A percentile compares a stretch with the other conserved stretches of the same genome.
phyloP scores from a whole-genome alignment of 2,329 filamentous ascomycete species.

The Tolypocladium pustulatum region DNA sequence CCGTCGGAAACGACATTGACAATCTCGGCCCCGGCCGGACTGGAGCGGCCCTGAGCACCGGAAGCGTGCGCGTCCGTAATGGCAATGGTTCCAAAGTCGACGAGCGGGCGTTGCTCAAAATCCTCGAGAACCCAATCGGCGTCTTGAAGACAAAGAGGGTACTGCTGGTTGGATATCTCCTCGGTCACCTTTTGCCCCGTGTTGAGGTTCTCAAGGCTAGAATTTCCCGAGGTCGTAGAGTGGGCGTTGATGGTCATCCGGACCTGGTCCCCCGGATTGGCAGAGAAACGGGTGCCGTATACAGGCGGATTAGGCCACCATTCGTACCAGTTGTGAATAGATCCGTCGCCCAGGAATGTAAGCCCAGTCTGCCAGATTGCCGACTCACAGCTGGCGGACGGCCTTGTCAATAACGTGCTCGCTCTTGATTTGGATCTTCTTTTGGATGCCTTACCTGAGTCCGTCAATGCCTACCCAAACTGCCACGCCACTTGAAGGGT shows the following conservation, averaged over 20 bases:
- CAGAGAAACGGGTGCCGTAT: background rate
- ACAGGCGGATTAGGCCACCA: background rate
- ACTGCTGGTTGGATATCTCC: background rate
- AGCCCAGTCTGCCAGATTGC: background rate
- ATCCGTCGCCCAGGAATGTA: background rate
- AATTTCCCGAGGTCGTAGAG: background rate
- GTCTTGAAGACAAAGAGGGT: background rate
- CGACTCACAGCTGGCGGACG: background rate
- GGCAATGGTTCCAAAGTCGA: background rate
- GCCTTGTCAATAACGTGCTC: background rate
- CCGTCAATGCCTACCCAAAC: background rate
- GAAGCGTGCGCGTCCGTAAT: background rate
- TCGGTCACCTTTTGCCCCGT: background rate
- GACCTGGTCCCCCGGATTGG: background rate
- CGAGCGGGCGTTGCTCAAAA: background rate
- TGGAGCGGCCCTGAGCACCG: background rate
- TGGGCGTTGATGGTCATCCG: background rate
- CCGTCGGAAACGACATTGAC: background rate
- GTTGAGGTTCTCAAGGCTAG: background rate
- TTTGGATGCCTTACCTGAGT: background rate
- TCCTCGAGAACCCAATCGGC: background rate
- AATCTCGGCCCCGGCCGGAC: background rate
- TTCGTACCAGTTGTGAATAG: background rate
- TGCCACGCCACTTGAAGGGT: background rate
- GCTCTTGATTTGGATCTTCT: background rate